Conservation (phyloP, 1,139 yeast species). For the Eremothecium coryli region DNA sequence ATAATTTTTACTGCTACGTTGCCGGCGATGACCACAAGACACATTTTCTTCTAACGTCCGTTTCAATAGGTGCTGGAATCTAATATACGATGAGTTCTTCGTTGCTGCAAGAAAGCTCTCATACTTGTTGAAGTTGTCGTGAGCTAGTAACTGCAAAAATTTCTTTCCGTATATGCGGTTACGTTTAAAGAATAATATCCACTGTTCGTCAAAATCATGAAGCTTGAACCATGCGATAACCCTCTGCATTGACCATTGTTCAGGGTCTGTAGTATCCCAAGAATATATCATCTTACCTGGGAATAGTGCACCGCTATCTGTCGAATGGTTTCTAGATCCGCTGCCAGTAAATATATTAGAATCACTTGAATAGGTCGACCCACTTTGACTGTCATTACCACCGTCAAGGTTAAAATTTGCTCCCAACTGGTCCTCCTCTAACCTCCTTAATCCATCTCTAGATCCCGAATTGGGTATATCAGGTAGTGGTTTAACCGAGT, state of each 20-base stretch:
- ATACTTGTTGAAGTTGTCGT: conserved; percentile 46
- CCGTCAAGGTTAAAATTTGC: not conserved
- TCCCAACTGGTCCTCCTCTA: not conserved
- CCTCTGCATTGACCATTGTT: conserved; percentile 60
- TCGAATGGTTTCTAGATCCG: too few relatives aligned
- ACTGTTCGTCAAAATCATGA: conserved; percentile 60
- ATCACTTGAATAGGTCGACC: too few relatives aligned
- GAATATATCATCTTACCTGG: conserved; percentile 30
- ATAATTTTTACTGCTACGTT: conserved; percentile 15
- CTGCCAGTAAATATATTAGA: not conserved
- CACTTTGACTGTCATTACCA: not conserved
- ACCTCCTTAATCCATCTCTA: not conserved
- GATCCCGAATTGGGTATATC: too few relatives aligned
- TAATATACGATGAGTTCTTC: conserved; percentile 42
- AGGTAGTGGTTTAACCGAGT: conserved; percentile 6
- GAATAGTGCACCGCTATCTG: not conserved
- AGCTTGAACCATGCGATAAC: conserved; percentile 60
- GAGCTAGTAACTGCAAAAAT: conserved; percentile 60
- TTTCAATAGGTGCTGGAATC: conserved; percentile 47
- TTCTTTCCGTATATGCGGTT: conserved; percentile 54
- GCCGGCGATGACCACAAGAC: conserved; percentile 22
- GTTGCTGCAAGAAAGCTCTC: conserved; percentile 41
- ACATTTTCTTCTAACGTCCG: conserved; percentile 38
- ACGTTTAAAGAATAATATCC: conserved; percentile 56
- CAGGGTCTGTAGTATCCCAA: conserved; percentile 38